Evolutionary conservation across 2,329 filamentous ascomycete species (phyloP).

Genomic region (Diplocarpon rosae): DNA sequence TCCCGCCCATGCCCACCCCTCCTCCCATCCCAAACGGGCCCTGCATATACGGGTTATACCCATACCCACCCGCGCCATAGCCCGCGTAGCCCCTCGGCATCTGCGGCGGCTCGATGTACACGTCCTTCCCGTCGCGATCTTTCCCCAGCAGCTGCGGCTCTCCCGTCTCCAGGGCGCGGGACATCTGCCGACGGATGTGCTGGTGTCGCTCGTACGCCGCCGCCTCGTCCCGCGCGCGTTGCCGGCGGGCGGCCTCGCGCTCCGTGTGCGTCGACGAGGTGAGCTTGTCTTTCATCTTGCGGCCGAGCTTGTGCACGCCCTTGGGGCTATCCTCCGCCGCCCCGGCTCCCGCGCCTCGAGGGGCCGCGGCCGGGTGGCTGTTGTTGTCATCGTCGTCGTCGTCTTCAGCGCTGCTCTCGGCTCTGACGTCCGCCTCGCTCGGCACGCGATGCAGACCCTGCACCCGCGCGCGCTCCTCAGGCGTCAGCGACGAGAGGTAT

Average conservation of each 20-base stretch:
- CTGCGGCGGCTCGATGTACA: constrained; percentile 47
- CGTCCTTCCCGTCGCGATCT: constrained; percentile 40
- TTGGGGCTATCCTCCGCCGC: constrained; percentile 11
- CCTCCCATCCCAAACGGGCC: constrained; percentile 21
- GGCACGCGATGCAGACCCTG: constrained; percentile 27
- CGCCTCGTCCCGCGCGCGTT: constrained; percentile 38
- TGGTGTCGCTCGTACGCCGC: constrained; percentile 41
- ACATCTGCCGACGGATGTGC: constrained; percentile 38
- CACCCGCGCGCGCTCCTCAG: constrained; percentile 38
- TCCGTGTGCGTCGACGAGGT: constrained; percentile 45
- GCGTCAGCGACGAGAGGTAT: constrained; percentile 37
- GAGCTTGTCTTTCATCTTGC: constrained; percentile 48
- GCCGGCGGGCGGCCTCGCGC: constrained; percentile 35
- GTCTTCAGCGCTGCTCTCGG: constrained; percentile 37
- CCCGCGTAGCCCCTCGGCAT: constrained; percentile 20
- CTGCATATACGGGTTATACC: constrained; percentile 34
- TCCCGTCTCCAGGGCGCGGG: constrained; percentile 39
- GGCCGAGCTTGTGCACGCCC: constrained; percentile 36
- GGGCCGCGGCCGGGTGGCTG: constrained; percentile 15
- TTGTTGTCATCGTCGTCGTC: constrained; percentile 20
- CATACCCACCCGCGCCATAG: constrained; percentile 28
- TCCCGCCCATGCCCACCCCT: constrained; percentile 33
- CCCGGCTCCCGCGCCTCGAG: neutral
- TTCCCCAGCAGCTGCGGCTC: constrained; percentile 44
- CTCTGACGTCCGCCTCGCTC: constrained; percentile 31